Evolutionary conservation across 1,284 basidiomycete genomes (phyloP), one percentile per base, ranked within the genome.

Genomic region (Trichosporon inkin): DNA sequence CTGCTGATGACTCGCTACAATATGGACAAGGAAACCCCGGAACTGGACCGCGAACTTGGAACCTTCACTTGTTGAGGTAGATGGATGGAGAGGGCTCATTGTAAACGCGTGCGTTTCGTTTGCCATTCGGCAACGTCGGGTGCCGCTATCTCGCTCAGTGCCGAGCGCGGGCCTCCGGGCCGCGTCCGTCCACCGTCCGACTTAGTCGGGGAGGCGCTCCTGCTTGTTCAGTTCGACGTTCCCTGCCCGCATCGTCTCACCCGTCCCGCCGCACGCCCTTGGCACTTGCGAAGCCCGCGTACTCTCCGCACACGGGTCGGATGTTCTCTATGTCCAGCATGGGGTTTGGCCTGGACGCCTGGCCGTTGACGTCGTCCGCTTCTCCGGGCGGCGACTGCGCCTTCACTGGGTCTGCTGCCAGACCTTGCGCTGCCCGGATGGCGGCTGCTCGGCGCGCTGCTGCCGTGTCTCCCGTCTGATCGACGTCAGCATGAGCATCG

Each of bases 211-310:
- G 63, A 61, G 28, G 49, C 28, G 52, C 56, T 57, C 14, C 58
- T 62, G 41, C 3, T 20, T 8, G 10, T 55, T 64, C 44, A 61
- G 57, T 38, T 40, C 10, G 8, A 17, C 19, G 36, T 20, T 55
- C 39, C 16, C 7, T 16, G n/a, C 3, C 8, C 22, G 3, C 14
- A 19, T 2, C 14, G 11, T 63, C 67, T 60, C 54, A 68, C 71
- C 65, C 63, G n/a, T 64, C 61, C 28, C 62, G 55, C 54, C 76
- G 75, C 24, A 75, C 56, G 1, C 73, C 72, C 38, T 71, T 67
- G 11, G 74, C 72, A 58, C 73, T 76, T 10, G 63, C 38, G 32
- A 75, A 74, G 10, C 64, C 69, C 1, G 62, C 64, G 44, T 58
- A 60, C n/a, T 44, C 59, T 10, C 61, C 60, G 6, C 32, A 52